These are phyloP conservation scores for Tilletia indica DNA, from an alignment of 1,284 basidiomycete genomes.

Conservation along the genomic window DNA sequence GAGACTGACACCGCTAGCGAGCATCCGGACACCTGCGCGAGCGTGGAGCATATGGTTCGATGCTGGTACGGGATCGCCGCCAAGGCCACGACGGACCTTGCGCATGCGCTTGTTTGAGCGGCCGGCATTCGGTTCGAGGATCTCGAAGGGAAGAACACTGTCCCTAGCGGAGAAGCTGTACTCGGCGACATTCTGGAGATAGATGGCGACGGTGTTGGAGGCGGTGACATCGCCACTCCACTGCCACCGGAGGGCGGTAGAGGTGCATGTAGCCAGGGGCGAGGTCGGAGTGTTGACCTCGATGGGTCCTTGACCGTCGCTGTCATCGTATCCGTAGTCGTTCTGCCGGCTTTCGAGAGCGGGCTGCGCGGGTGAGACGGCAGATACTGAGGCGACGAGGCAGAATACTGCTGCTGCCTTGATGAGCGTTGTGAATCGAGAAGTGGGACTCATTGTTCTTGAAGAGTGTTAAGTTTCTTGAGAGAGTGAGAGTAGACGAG, in stretches of 20 bases:
- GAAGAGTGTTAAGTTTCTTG: too few species aligned
- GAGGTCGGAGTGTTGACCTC: background rate
- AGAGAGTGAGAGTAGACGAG: too few species aligned
- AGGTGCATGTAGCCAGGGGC: background rate
- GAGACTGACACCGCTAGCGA: background rate
- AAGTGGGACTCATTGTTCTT: too few species aligned
- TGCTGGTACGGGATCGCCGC: background rate
- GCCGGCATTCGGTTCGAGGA: background rate
- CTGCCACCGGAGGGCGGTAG: background rate
- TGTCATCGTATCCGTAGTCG: background rate
- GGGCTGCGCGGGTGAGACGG: too few species aligned
- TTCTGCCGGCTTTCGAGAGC: too few species aligned
- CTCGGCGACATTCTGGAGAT: conserved; percentile 13
- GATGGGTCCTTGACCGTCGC: background rate
- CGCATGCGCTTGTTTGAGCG: conserved; percentile 15
- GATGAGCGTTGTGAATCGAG: too few species aligned
- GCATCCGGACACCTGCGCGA: background rate
- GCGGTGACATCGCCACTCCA: conserved; percentile 5
- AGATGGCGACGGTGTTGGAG: conserved; percentile 15
- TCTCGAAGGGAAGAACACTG: background rate
- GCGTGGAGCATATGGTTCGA: background rate
- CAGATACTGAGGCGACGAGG: too few species aligned
- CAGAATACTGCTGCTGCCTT: too few species aligned
- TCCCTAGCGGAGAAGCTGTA: background rate
- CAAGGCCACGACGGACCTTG: conserved; percentile 4